Percentiles rank a stretch among this genome's conserved stretches.
These are phyloP conservation scores for Zygnema circumcarinatum DNA, from an alignment of 139 green algal genomes.

Conservation along the genomic window DNA sequence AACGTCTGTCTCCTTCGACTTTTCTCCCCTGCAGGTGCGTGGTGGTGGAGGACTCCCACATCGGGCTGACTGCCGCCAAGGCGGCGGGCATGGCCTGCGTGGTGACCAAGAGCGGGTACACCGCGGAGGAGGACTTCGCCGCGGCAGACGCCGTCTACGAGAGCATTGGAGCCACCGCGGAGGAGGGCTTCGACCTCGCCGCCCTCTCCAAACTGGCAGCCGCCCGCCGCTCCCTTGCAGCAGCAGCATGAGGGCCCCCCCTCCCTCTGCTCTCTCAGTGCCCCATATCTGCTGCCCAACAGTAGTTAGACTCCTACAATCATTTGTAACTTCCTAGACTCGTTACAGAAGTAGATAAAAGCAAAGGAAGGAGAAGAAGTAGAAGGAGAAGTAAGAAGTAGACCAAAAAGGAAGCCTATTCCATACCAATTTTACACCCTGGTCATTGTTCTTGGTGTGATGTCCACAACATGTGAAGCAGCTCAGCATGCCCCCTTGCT, in stretches of 20 bases:
- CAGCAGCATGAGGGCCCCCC: neutral
- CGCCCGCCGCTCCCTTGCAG: neutral
- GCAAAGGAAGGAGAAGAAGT: too few relatives aligned
- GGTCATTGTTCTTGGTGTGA: too few relatives aligned
- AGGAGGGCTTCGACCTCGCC: slow-evolving; percentile 78
- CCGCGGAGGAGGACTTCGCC: slow-evolving; percentile 55
- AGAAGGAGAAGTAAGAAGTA: too few relatives aligned
- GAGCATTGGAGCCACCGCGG: slow-evolving; percentile 78
- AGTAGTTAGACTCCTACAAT: too few relatives aligned
- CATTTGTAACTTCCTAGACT: too few relatives aligned
- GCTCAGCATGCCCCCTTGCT: too few relatives aligned
- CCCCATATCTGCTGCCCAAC: too few relatives aligned
- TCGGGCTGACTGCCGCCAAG: slow-evolving; percentile 89
- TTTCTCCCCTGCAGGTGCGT: slow-evolving; percentile 68
- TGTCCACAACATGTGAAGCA: too few relatives aligned
- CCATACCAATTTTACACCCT: too few relatives aligned
- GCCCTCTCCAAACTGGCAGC: slow-evolving; percentile 65
- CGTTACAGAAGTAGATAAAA: too few relatives aligned
- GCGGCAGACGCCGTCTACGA: slow-evolving; percentile 76
- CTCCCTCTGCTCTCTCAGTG: too few relatives aligned
- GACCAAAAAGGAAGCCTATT: too few relatives aligned
- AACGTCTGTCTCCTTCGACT: neutral
- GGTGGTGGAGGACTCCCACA: slow-evolving; percentile 94
- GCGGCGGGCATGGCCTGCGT: slow-evolving; percentile 90
- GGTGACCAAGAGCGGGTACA: slow-evolving; percentile 75